These are phyloP conservation scores for Pestalotiopsis sp. DNA, from an alignment of 2,329 filamentous ascomycete species.

Conservation along the genomic window DNA sequence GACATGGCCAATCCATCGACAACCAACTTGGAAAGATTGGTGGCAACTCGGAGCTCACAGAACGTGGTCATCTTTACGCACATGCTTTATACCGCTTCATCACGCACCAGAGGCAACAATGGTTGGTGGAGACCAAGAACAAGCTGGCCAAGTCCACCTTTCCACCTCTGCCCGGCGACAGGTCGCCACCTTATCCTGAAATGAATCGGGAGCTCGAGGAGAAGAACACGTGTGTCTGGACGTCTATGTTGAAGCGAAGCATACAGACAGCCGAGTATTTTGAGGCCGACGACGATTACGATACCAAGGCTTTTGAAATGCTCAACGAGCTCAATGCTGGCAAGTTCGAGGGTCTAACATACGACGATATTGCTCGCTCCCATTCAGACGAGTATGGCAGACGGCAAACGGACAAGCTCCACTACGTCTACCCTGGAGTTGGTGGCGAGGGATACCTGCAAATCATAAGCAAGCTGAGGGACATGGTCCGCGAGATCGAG, in stretches of 20 bases:
- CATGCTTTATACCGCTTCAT: slow-evolving; percentile 82
- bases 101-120: slow-evolving; percentile 75
- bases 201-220: slow-evolving; percentile 69
- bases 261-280: slow-evolving; percentile 89
- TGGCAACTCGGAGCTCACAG: slow-evolving; percentile 80
- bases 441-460: slow-evolving; percentile 96
- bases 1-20: slow-evolving; percentile 89
- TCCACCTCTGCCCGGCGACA: slow-evolving; percentile 88
- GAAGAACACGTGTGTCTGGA: slow-evolving; percentile 98
- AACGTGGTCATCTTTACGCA: slow-evolving; percentile 79
- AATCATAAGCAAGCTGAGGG: slow-evolving; percentile 91
- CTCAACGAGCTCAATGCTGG: slow-evolving; percentile 95
- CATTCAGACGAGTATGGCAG: slow-evolving; percentile 81
- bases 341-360: slow-evolving; percentile 92
- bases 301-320: slow-evolving; percentile 97
- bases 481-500: slow-evolving; percentile 96
- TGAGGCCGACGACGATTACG: slow-evolving; percentile 88
- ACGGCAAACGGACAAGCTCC: slow-evolving; percentile 83
- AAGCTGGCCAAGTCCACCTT: slow-evolving; percentile 78
- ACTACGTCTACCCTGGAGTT: slow-evolving; percentile 94
- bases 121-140: slow-evolving; percentile 81
- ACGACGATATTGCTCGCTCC: slow-evolving; percentile 81
- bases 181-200: slow-evolving; percentile 93
- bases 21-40: slow-evolving; percentile 89
- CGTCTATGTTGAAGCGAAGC: slow-evolving; percentile 90